Base-by-base conservation (phyloP, 768 basidiomycete genomes). In the Gloeostereum incarnatum region DNA sequence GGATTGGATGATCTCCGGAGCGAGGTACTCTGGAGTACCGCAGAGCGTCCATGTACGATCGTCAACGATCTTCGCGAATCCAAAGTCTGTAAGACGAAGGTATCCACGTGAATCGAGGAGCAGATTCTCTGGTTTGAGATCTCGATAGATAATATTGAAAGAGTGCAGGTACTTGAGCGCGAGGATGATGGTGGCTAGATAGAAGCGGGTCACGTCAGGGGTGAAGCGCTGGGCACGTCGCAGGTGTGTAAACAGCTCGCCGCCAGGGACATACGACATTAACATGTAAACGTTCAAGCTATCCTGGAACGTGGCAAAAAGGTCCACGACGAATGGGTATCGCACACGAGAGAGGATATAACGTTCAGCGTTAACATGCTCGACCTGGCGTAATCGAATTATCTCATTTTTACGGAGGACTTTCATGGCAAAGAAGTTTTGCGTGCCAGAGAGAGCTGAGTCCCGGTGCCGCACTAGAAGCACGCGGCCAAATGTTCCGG, bases 91-190 rank as follows among this genome's bases (percentile, higher is more conserved):
- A 43, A 98, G 77, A 23, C 90, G 86, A 46, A 94, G 73, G 54
- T 98, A 97, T 4, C 96, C 96, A 26, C 82, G 76, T 16, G 86
- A 78, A 55, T 96, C 96, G 38, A 99, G 69, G 26, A 99, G 75
- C n/a, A 99, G 76, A 52, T 99, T 99, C 60, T 99, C 96, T 11
- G 96, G 96, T 60, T 99, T 98, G 48, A 99, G 75, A 60, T 98
- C 94, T 31, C 94, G 89, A 61, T 98, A 98, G 52, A 98, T 90
- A 60, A 99, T 94, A 66, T 97, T 92, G 62, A 86, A 89, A 10
- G 83, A 83, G 58, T 98, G 96, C 4, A 98, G 69, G 49, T 94
- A 93, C 63, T 87, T 89, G 49, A 98, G 71, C 23, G 93, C 96
- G 42, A 98, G 78, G 51, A 96, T 78, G 56, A 97, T 94, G 44